These are phyloP conservation scores for Colletotrichum sp. DNA, from an alignment of 2,329 filamentous ascomycete species.

Conservation along the genomic window DNA sequence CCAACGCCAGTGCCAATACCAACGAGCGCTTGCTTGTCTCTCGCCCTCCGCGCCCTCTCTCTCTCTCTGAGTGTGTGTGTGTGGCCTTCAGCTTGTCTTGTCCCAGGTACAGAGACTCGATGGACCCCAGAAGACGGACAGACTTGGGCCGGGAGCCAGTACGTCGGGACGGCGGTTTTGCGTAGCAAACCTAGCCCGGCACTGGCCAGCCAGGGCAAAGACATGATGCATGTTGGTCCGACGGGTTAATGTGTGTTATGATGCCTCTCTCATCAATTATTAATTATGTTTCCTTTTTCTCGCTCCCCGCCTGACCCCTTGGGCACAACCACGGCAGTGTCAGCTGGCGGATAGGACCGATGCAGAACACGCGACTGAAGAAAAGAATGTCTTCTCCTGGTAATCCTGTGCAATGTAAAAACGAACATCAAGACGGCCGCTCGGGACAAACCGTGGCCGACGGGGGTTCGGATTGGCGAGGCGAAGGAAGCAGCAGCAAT, in stretches of 20 bases:
- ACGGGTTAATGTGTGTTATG: background rate
- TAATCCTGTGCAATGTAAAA: background rate
- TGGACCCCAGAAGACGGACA: conserved; percentile 1
- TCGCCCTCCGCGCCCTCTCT: background rate
- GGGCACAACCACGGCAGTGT: background rate
- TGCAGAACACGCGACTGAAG: background rate
- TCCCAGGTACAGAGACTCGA: background rate
- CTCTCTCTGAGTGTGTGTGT: background rate
- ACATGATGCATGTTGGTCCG: conserved; percentile 13
- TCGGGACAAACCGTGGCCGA: background rate
- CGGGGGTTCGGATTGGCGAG: background rate
- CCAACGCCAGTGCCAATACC: background rate
- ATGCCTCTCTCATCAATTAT: background rate
- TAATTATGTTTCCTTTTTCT: background rate
- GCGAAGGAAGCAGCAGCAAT: background rate
- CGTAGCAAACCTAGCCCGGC: conserved; percentile 14
- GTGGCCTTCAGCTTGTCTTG: background rate
- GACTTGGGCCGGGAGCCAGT: conserved; percentile 18
- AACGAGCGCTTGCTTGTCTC: background rate
- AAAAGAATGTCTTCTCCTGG: background rate
- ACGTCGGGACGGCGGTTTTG: conserved; percentile 17
- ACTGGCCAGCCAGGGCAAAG: background rate
- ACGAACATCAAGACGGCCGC: background rate
- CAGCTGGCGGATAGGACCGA: conserved; percentile 1
- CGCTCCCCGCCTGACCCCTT: background rate